Evolutionary conservation across 2,329 filamentous ascomycete species (phyloP), one percentile per base, ranked within the genome.

Genomic region (Aspergillus sp.): DNA sequence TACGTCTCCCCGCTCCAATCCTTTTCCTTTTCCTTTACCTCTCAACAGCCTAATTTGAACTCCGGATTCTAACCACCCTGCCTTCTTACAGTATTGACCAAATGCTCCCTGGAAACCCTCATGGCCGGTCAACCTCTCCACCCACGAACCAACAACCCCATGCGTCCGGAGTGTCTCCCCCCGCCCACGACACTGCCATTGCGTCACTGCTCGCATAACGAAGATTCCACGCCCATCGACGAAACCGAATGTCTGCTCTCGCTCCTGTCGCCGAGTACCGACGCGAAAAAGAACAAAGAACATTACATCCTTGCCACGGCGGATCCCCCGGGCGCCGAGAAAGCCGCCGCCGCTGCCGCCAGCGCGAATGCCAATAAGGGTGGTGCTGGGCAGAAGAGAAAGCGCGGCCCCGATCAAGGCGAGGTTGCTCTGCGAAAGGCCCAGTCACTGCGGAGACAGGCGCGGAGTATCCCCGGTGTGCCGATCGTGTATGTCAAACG

Each of bases 21-120:
- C 31, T 22, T 20, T 54, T 4, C n/a, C 32, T 45, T 32, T 18
- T 20, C 4, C 26, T 47, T 39, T 36, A 14, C 11, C 42, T 16
- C 7, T n/a, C 47, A 39, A 24, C 26, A 45, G 6, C 12, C 16
- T 14, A 10, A 57, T 47, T 11, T 11, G 7, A 59, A 18, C 54
- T 67, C 26, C 49, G 65, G 56, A 26, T 24, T 52, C 32, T 54
- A 55, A 49, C 79, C 22, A 11, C 2, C 45, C 10, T 47, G 9
- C 6, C 20, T 20, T 47, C 12, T 47, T 11, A 85, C 84, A 54
- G 90, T 96, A 7, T 87, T 98, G 56, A 93, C 91, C 12, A 95
- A 95, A 71, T 81, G 78, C 64, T 80, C 79, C 2, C 73, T 81
- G 24, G 78, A 76, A 6, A 75, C 76, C 14, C 73, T 80, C 36